A percentile compares a stretch with the other conserved stretches of the same genome.
Conservation (phyloP, 2,329 filamentous ascomycete genomes). For the Colletotrichum sp. region DNA sequence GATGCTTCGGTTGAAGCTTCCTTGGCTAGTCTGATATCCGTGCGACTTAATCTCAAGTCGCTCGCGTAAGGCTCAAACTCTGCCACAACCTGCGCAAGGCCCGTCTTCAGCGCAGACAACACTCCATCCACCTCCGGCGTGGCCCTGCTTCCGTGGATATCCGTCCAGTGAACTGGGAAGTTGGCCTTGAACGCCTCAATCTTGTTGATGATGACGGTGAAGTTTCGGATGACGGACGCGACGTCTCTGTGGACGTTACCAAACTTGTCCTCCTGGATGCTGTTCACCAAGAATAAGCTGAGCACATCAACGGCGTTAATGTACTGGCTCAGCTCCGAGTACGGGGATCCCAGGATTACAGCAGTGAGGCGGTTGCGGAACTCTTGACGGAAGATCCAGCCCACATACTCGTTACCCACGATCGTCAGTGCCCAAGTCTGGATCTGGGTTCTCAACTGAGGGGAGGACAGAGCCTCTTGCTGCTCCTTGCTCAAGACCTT, state of each 20-base stretch:
- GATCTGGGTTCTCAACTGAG: slow-evolving; percentile 54
- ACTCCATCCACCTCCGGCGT: slow-evolving; percentile 75
- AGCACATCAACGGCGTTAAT: slow-evolving; percentile 75
- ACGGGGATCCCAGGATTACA: slow-evolving; percentile 76
- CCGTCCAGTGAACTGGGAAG: slow-evolving; percentile 78
- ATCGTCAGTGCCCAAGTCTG: slow-evolving; percentile 51
- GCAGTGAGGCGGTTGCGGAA: slow-evolving; percentile 69
- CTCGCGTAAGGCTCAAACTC: slow-evolving; percentile 78
- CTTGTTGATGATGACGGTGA: slow-evolving; percentile 71
- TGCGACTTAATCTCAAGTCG: slow-evolving; percentile 71
- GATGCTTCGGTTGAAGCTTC: slow-evolving; percentile 56
- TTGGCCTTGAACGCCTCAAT: slow-evolving; percentile 70
- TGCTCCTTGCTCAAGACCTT: slow-evolving; percentile 58
- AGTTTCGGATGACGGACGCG: slow-evolving; percentile 72
- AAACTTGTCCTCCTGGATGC: slow-evolving; percentile 80
- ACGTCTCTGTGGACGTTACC: slow-evolving; percentile 89
- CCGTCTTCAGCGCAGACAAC: slow-evolving; percentile 66
- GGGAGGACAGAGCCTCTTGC: slow-evolving; percentile 55
- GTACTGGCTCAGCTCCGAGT: slow-evolving; percentile 71
- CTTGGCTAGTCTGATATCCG: slow-evolving; percentile 76
- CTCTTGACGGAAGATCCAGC: slow-evolving; percentile 72
- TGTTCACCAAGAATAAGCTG: slow-evolving; percentile 72
- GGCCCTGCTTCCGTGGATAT: slow-evolving; percentile 63
- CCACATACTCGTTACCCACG: slow-evolving; percentile 58
- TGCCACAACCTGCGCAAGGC: slow-evolving; percentile 68